Base-by-base conservation (phyloP, 768 basidiomycete species). In the Collybiopsis confluens region DNA sequence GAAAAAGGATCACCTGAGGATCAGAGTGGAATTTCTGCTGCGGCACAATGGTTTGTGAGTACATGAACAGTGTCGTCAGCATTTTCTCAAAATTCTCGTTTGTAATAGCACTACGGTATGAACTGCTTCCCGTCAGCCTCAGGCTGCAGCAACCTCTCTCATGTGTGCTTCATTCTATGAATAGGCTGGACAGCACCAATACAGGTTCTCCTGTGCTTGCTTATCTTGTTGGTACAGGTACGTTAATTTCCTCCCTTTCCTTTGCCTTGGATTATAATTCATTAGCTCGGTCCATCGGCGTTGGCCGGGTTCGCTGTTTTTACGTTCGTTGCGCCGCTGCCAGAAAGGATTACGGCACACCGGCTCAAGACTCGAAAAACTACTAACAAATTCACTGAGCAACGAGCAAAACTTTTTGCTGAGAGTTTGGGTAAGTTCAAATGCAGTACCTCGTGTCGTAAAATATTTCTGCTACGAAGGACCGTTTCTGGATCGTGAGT, bases 401-500 rank as follows among this genome's bases (percentile, higher is more conserved):
- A 71, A 52, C 72, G 87, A 2, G 80, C 85, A 2, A 81, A 82
- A 62, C 73, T 82, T 0, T 68, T 89, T n/a, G 74, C 82, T 16
- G 86, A 88, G 61, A 76, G 86, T 7, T 64, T 89, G 9, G 76
- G 84, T 73, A 64, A 56, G 69, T 46, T 58, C n/a, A n/a, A n/a
- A n/a, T n/a, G n/a, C n/a, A n/a, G n/a, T n/a, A n/a, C n/a, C n/a
- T n/a, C 77, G 83, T 3, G 76, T 87, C n/a, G 81, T 90, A 51
- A 88, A 88, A 64, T 86, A 83, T 60, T 90, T 90, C 64, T 83
- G 80, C 24, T 88, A 87, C 57, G 88, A 90, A 67, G 58, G 73
- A 1, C 83, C 86, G 0, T 88, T 87, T 66, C 65, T 87, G 41
- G 73, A 81, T 56, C 73, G 86, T 85, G 56, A 64, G 76, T 67